Evolutionary conservation across 2,329 filamentous ascomycete species (phyloP), one percentile per base, ranked within the genome.

Genomic region (Aspergillus jensenii): DNA sequence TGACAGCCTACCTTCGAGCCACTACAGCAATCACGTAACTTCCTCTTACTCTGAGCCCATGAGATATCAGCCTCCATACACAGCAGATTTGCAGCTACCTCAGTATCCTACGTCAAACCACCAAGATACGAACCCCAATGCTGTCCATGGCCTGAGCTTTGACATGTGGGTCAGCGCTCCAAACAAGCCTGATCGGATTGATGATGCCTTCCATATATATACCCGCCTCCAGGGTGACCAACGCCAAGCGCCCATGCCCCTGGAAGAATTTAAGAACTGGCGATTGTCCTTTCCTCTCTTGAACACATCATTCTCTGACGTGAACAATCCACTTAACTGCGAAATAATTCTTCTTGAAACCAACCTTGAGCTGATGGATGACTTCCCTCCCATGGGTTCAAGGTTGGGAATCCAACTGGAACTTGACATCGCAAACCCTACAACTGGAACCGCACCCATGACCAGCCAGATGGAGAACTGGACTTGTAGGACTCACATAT

Each of bases 81-180:
- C 62, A 21, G 67, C 66, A 12, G 71, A 76, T 33, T 61, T 75
- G 6, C 71, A 74, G 2, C 67, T 70, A 4, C 69, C 73, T n/a
- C 65, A 68, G 53, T 70, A 70, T 54, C 70, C 75, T 31, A 73
- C 68, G 9, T 70, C 71, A 5, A 74, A 67, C 48, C 63, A 71
- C 55, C 70, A 70, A 23, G 70, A 73, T n/a, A 56, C 63, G 9
- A 64, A 64, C 31, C 55, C 63, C 23, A 68, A 70, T 47, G 64
- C 61, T 44, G 65, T 77, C 31, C 66, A 74, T 58, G 71, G 70
- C 17, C 69, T 79, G 50, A 72, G 69, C 47, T 79, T 81, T 59
- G 73, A 76, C 46, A 80, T 80, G 78, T 79, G 76, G 75, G 76
- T 79, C 7, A 76, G 71, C 61, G 67, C 69, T 5, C 71, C 71